phyloP scores from a whole-genome alignment of 768 basidiomycete species.

The Mycena chlorophos region DNA sequence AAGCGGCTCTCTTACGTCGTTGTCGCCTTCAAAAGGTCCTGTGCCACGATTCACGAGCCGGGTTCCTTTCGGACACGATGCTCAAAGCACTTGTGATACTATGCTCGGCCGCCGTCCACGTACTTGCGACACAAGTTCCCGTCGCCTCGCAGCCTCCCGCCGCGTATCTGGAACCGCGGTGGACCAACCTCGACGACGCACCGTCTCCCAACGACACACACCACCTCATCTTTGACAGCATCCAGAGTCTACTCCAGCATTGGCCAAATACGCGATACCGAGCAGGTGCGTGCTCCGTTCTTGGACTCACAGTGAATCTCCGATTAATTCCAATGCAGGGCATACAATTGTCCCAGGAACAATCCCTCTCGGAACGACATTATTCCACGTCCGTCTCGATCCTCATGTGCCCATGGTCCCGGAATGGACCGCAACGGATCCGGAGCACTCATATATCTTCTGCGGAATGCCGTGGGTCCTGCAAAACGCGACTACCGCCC shows the following conservation, averaged over 20 bases:
- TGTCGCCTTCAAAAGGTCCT: too few relatives aligned
- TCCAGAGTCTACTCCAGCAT: slow-evolving; percentile 4
- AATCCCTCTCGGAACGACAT: slow-evolving; percentile 24
- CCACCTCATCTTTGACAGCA: slow-evolving; percentile 6
- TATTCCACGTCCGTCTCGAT: slow-evolving; percentile 27
- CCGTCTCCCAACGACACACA: not conserved
- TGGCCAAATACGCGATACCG: slow-evolving; percentile 12
- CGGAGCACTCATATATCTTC: slow-evolving; percentile 23
- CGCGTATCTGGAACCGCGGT: too few relatives aligned
- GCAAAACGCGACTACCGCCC: not conserved
- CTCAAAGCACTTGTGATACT: too few relatives aligned
- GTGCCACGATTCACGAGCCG: too few relatives aligned
- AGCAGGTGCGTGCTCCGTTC: not conserved
- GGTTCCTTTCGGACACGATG: too few relatives aligned
- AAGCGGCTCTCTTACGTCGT: too few relatives aligned
- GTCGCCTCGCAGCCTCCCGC: too few relatives aligned
- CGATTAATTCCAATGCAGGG: slow-evolving; percentile 7
- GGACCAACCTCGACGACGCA: not conserved
- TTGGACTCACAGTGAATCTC: not conserved
- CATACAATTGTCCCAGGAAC: slow-evolving; percentile 27
- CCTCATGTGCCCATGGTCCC: slow-evolving; percentile 12
- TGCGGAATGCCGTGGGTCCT: not conserved
- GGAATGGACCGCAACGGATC: slow-evolving; percentile 26
- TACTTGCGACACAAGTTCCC: too few relatives aligned
- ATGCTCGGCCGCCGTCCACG: too few relatives aligned